phyloP scores from a whole-genome alignment of 495 filamentous ascomycete species.

The Annulohypoxylon nitens region DNA sequence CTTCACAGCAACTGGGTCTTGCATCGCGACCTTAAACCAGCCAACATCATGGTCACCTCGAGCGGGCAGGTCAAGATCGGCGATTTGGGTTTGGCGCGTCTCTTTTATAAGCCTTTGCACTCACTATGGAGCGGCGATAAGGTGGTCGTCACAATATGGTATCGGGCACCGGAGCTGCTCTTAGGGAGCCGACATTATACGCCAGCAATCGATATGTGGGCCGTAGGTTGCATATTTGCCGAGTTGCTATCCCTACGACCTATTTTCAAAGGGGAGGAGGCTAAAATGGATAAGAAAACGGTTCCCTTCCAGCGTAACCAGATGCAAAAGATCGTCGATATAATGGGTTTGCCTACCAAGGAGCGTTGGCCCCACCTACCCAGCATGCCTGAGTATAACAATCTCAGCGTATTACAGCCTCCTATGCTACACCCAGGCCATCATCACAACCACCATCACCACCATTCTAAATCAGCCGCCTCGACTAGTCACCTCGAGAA shows the following conservation, averaged over 20 bases:
- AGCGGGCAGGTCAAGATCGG: slow-evolving; percentile 91
- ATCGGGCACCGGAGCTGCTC: slow-evolving; percentile 93
- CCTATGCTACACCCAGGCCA: slow-evolving; percentile 59
- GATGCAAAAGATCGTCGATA: slow-evolving; percentile 98
- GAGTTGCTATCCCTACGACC: slow-evolving; percentile 91
- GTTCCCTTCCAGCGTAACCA: slow-evolving; percentile 98
- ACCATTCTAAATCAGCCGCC: slow-evolving; percentile 60
- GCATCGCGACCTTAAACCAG: slow-evolving; percentile 95
- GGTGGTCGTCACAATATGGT: slow-evolving; percentile 99
- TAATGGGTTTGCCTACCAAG: slow-evolving; percentile 90
- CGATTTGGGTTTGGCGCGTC: slow-evolving; percentile 88
- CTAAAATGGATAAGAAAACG: slow-evolving; percentile 99
- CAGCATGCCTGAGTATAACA: slow-evolving; percentile 83
- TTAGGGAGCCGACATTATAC: slow-evolving; percentile 95
- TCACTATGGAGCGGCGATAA: slow-evolving; percentile 95
- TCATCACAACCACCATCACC: slow-evolving; percentile 56
- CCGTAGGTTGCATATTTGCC: slow-evolving; percentile 97
- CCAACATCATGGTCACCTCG: slow-evolving; percentile 98
- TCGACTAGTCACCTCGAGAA: slow-evolving; percentile 64
- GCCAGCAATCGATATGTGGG: slow-evolving; percentile 96
- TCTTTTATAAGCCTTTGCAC: slow-evolving; percentile 94
- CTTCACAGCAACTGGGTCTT: slow-evolving; percentile 97
- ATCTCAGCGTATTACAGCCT: slow-evolving; percentile 74
- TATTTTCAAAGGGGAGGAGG: slow-evolving; percentile 99
- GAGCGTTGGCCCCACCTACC: slow-evolving; percentile 87